Conservation (phyloP, 2,329 filamentous ascomycete genomes). For the Hypomyces rosellus region DNA sequence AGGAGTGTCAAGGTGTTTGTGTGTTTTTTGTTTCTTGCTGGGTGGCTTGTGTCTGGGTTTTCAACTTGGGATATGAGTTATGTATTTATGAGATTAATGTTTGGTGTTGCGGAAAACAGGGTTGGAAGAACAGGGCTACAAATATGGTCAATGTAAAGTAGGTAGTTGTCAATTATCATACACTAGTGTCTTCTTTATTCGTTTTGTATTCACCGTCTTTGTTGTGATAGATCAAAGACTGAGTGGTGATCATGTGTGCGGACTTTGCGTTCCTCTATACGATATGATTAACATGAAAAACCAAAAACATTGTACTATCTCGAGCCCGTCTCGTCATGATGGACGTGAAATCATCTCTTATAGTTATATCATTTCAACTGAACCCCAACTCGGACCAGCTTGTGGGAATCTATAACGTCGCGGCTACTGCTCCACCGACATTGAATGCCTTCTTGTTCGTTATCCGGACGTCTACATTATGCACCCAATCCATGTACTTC, state of each 20-base stretch:
- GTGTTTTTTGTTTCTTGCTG: not conserved
- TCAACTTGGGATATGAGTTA: conserved; percentile 5
- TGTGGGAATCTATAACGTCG: conserved; percentile 37
- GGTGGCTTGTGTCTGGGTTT: not conserved
- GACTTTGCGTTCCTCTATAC: not conserved
- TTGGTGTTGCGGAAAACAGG: conserved; percentile 3
- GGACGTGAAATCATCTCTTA: too few species aligned
- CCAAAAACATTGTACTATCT: too few species aligned
- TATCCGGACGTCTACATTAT: conserved; percentile 65
- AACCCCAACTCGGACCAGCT: not conserved
- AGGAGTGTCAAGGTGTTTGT: not conserved
- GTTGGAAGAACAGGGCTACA: conserved; percentile 2
- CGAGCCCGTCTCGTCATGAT: too few species aligned
- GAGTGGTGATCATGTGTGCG: too few species aligned
- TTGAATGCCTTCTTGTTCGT: conserved; percentile 59
- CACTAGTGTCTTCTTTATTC: too few species aligned
- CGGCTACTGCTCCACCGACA: conserved; percentile 54
- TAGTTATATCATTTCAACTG: not conserved
- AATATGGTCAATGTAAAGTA: conserved; percentile 8
- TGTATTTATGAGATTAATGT: conserved; percentile 7
- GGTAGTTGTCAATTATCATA: not conserved
- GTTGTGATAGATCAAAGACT: too few species aligned
- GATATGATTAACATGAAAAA: too few species aligned
- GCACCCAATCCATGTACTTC: conserved; percentile 91
- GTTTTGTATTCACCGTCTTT: too few species aligned